Evolutionary conservation across 176 grass and related monocot genomes (phyloP).

Genomic region (Carex myosuroides): DNA sequence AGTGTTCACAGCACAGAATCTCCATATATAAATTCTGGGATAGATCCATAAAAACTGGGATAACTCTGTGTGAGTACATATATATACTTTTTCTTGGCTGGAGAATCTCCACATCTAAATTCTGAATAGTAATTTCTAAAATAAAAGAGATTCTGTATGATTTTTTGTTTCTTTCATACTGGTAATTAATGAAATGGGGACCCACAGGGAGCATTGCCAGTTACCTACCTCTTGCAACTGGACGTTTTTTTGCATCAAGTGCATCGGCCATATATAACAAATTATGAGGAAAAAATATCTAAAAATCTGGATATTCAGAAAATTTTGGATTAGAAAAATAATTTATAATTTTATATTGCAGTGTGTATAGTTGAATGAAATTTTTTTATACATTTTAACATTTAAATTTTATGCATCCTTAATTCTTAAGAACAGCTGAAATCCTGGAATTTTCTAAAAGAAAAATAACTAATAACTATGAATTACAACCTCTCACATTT

Average conservation of each 20-base stretch:
- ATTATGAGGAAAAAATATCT: not conserved
- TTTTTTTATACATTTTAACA: not conserved
- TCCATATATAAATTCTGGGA: too few species aligned
- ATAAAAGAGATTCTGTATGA: not conserved
- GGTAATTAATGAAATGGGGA: not conserved
- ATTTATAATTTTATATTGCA: not conserved
- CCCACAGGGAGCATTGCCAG: not conserved
- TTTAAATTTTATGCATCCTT: not conserved
- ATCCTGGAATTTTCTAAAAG: not conserved
- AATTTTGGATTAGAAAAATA: not conserved
- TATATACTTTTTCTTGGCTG: not conserved
- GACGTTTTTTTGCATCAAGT: not conserved
- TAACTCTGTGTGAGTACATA: not conserved
- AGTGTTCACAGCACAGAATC: not conserved
- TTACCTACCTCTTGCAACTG: not conserved
- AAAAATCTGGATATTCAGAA: not conserved
- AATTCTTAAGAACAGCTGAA: not conserved
- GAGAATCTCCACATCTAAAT: conserved; percentile 11
- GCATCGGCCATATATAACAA: not conserved
- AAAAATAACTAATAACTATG: not conserved
- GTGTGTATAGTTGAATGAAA: not conserved
- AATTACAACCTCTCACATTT: not conserved
- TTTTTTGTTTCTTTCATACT: not conserved
- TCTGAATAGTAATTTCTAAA: not conserved
- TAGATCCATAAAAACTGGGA: not conserved